Conservation (phyloP, 2,329 filamentous ascomycete species). For the Fusarium mexicanum region DNA sequence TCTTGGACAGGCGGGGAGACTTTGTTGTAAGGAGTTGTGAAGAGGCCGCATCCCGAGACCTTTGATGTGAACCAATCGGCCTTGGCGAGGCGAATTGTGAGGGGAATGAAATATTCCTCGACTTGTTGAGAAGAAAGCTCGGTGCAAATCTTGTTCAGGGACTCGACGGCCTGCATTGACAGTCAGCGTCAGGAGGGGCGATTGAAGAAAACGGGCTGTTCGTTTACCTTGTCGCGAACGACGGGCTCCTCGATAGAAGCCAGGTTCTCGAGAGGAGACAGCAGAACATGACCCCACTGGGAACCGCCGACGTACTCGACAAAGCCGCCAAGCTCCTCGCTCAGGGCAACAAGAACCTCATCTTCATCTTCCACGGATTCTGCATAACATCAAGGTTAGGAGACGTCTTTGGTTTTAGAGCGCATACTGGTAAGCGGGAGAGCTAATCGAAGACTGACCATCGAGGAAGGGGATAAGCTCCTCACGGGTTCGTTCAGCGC, state of each 20-base stretch:
- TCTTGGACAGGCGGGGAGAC: constrained; percentile 89
- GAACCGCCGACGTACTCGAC: constrained; percentile 97
- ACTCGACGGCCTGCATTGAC: constrained; percentile 84
- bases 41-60: constrained; percentile 96
- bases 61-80: constrained; percentile 99
- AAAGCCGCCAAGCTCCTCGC: constrained; percentile 95
- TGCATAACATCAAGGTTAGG: constrained; percentile 53
- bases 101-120: constrained; percentile 96
- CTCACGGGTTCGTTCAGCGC: constrained; percentile 94
- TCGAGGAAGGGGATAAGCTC: constrained; percentile 99
- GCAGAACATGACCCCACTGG: constrained; percentile 92
- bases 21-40: constrained; percentile 92
- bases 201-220: constrained; percentile 24
- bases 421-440: constrained; percentile 27
- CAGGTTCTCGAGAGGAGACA: constrained; percentile 96
- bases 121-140: constrained; percentile 91
- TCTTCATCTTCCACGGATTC: constrained; percentile 99
- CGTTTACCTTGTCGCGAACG: constrained; percentile 90
- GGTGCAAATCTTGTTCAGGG: constrained; percentile 98
- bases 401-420: constrained; percentile 17
- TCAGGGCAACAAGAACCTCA: constrained; percentile 95
- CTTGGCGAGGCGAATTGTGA: constrained; percentile 95
- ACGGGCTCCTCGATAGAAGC: constrained; percentile 98
- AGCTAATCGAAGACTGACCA: constrained; percentile 69
- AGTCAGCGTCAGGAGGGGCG: constrained; percentile 1